Conservation (phyloP, 257 asterid genomes). For the Solanum ossicruentum region DNA sequence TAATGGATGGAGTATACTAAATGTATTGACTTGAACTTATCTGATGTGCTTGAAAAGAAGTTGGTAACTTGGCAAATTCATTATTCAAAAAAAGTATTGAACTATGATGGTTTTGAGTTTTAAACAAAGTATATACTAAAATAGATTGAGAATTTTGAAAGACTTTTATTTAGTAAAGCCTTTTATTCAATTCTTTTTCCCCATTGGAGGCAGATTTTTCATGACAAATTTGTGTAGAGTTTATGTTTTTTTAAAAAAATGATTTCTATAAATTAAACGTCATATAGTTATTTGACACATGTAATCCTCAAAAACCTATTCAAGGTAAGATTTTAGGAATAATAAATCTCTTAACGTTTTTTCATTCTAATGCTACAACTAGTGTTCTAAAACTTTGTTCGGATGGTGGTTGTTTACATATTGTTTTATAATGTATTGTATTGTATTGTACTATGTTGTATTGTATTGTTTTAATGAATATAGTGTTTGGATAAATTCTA, state of each 20-base stretch:
- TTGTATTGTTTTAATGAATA: no score
- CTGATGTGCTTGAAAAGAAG: neutral
- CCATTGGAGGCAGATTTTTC: neutral
- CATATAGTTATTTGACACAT: neutral
- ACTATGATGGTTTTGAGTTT: neutral
- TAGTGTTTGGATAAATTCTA: no score
- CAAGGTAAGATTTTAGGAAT: neutral
- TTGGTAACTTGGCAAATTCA: neutral
- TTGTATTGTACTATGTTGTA: no score
- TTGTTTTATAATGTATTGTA: no score
- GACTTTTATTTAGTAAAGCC: neutral
- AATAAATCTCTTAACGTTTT: neutral
- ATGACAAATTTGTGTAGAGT: neutral
- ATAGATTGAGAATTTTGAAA: neutral
- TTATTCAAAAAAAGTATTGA: neutral
- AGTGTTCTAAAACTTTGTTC: neutral
- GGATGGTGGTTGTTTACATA: no score
- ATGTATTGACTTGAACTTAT: neutral
- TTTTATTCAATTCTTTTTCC: neutral
- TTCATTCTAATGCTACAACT: neutral
- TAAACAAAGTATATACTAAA: neutral
- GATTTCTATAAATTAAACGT: neutral
- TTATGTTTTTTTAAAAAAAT: neutral
- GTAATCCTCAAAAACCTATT: neutral
- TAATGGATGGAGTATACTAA: neutral